Evolutionary conservation across 192 early-diverging fungal species (phyloP).

Genomic region (Podila epigama): DNA sequence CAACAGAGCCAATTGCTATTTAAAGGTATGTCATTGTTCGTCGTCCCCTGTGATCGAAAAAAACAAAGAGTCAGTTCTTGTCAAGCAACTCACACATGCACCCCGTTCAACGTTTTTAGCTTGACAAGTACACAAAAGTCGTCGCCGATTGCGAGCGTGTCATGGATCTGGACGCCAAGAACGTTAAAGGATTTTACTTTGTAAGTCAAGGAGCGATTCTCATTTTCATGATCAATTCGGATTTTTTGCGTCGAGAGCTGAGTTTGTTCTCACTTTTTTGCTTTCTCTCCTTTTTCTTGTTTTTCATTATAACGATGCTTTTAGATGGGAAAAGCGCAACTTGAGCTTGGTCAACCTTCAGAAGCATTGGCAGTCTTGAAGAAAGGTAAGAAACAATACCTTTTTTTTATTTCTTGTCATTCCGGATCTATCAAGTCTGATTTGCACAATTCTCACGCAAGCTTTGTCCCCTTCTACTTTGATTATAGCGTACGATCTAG

Average conservation of each 20-base stretch:
- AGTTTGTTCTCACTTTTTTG: background rate
- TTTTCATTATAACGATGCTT: conserved; percentile 2
- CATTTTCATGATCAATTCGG: background rate
- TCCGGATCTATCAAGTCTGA: background rate
- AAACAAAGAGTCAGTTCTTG: background rate
- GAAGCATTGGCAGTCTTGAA: conserved; percentile 53
- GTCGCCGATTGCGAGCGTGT: conserved; percentile 71
- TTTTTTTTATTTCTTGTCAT: background rate
- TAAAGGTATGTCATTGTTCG: conserved; percentile 52
- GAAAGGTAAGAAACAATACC: conserved; percentile 29
- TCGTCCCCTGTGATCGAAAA: no score
- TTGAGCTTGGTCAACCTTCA: conserved; percentile 59
- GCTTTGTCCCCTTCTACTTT: background rate
- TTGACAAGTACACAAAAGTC: conserved; percentile 62
- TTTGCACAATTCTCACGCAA: background rate
- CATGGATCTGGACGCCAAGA: conserved; percentile 67
- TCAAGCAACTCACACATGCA: background rate
- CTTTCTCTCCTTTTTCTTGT: background rate
- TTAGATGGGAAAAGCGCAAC: conserved; percentile 38
- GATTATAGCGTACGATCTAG: conserved; percentile 64
- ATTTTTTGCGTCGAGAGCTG: background rate
- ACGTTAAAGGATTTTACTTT: conserved; percentile 78
- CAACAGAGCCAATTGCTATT: conserved; percentile 82
- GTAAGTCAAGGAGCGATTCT: conserved; percentile 29
- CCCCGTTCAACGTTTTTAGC: conserved; percentile 17